Evolutionary conservation across 192 early-diverging fungal genomes (phyloP).

Genomic region (Coemansia guatemalensis): DNA sequence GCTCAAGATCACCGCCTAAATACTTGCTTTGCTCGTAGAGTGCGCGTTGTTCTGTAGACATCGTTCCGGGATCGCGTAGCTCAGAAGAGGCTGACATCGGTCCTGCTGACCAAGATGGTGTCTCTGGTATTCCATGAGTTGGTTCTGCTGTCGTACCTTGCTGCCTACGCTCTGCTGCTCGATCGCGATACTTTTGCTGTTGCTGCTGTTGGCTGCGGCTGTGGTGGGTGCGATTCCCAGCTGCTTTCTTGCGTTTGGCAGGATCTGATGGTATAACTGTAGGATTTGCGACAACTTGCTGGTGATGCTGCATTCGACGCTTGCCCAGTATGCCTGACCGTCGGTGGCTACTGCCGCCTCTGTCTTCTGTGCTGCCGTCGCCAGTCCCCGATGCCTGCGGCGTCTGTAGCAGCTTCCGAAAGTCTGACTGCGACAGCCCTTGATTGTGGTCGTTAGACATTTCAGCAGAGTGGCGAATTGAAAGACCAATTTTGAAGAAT

Average conservation of each 20-base stretch:
- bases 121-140: not conserved
- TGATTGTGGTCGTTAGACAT: conserved; percentile 3
- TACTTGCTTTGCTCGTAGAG: conserved; percentile 83
- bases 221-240: not conserved
- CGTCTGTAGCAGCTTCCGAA: conserved; percentile 30
- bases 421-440: conserved; percentile 18
- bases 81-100: not conserved
- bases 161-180: conserved; percentile 86
- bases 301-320: conserved; percentile 5
- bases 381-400: not conserved
- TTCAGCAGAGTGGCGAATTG: not conserved
- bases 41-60: conserved; percentile 16
- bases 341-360: not conserved
- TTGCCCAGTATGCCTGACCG: conserved; percentile 3
- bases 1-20: conserved; percentile 81
- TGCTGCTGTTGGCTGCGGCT: not conserved
- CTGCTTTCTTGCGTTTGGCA: not conserved
- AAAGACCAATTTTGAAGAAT: not conserved
- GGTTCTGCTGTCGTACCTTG: not conserved
- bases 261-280: not conserved
- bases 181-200: conserved; percentile 69
- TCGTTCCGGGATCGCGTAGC: not conserved
- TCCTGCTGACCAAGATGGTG: not conserved
- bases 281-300: not conserved
- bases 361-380: not conserved